Evolutionary conservation across 164 flowering plant genomes (phyloP).

Genomic region (Pachysandra terminalis): DNA sequence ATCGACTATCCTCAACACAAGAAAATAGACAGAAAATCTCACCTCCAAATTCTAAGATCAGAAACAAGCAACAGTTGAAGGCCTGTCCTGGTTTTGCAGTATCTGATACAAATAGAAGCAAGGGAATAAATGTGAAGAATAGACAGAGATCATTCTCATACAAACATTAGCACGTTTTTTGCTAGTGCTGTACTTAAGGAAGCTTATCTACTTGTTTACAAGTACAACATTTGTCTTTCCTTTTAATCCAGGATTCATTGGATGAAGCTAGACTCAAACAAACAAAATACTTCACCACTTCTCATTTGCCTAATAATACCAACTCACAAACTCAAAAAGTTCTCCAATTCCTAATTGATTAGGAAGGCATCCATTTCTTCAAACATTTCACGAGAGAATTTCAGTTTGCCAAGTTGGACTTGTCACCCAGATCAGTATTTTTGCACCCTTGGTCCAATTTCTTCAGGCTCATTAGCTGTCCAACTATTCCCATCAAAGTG

Average conservation of each 20-base stretch:
- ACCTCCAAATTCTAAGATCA: slow-evolving; percentile 3
- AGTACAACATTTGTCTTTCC: neutral
- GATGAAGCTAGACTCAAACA: neutral
- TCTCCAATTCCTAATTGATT: neutral
- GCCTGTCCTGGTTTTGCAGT: neutral
- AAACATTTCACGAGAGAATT: neutral
- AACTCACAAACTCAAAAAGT: neutral
- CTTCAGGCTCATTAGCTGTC: neutral
- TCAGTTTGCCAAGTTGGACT: too few relatives aligned
- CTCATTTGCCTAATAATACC: neutral
- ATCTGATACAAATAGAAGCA: neutral
- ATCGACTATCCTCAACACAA: slow-evolving; percentile 21
- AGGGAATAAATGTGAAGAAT: neutral
- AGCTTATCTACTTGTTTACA: neutral
- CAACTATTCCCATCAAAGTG: neutral
- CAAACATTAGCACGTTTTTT: neutral
- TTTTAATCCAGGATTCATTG: neutral
- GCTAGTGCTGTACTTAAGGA: too few relatives aligned
- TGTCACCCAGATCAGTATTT: neutral
- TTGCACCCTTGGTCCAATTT: neutral
- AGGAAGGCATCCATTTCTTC: neutral
- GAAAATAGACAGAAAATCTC: slow-evolving; percentile 26
- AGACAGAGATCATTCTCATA: neutral
- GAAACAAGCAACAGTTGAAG: neutral
- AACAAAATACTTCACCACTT: neutral